These are phyloP conservation scores for Alternaria postmessia DNA, from an alignment of 2,329 filamentous ascomycete species.

Conservation along the genomic window DNA sequence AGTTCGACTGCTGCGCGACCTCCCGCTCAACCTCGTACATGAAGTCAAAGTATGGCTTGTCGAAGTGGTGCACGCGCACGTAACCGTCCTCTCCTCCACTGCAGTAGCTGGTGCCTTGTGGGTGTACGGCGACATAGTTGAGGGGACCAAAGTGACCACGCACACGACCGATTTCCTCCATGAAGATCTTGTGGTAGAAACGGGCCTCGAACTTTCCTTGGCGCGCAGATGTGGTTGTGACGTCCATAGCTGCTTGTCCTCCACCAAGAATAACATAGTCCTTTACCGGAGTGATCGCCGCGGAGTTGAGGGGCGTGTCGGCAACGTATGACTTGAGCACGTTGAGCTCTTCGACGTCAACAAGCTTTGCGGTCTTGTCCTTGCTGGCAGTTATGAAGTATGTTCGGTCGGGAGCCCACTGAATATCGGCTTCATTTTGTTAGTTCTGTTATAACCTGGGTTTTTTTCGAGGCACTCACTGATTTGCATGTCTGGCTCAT, in stretches of 20 bases:
- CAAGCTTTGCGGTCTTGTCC: slow-evolving; percentile 95
- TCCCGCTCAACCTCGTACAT: slow-evolving; percentile 98
- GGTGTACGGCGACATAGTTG: slow-evolving; percentile 95
- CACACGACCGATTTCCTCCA: slow-evolving; percentile 97
- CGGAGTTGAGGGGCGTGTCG: slow-evolving; percentile 97
- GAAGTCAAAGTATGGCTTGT: slow-evolving; percentile 99
- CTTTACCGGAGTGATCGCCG: slow-evolving; percentile 92
- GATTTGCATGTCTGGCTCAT: slow-evolving; percentile 86
- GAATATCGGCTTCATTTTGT: slow-evolving; percentile 82
- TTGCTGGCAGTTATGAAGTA: slow-evolving; percentile 99
- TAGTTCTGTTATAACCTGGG: slow-evolving; percentile 50
- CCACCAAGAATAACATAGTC: slow-evolving; percentile 97
- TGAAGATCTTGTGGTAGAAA: slow-evolving; percentile 99
- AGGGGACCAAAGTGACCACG: slow-evolving; percentile 95
- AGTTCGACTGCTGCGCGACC: slow-evolving; percentile 48
- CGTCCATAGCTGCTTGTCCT: slow-evolving; percentile 98
- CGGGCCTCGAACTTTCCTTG: slow-evolving; percentile 99
- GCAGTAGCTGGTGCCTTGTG: slow-evolving; percentile 89
- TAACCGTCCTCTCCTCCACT: slow-evolving; percentile 98
- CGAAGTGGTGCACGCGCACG: slow-evolving; percentile 97
- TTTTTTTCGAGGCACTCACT: slow-evolving; percentile 45
- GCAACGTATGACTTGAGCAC: slow-evolving; percentile 91
- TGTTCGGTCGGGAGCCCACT: slow-evolving; percentile 92
- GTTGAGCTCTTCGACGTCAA: slow-evolving; percentile 84
- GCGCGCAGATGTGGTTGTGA: slow-evolving; percentile 89